Conservation (phyloP, 164 flowering plant genomes). For the Santalum album region DNA sequence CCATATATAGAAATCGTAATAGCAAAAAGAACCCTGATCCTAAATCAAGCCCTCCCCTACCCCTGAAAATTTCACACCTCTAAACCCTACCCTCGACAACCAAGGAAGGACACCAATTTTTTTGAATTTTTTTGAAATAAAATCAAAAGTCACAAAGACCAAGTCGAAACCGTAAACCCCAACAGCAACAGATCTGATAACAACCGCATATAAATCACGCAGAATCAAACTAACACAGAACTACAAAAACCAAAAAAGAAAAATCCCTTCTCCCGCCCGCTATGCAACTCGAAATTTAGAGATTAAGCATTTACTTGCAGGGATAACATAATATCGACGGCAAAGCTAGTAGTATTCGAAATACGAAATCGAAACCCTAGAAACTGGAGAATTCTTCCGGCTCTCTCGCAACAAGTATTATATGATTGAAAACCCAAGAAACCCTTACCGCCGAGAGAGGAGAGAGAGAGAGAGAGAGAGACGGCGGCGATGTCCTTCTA, state of each 20-base stretch:
- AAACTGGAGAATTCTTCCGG: neutral
- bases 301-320: neutral
- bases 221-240: neutral
- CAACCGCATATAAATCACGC: neutral
- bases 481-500: too few relatives aligned
- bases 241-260: too few relatives aligned
- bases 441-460: too few relatives aligned
- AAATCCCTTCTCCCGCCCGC: too few relatives aligned
- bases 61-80: neutral
- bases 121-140: neutral
- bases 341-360: neutral
- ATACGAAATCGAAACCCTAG: slow-evolving; percentile 1
- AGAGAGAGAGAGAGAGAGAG: too few relatives aligned
- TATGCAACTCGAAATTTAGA: neutral
- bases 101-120: neutral
- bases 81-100: slow-evolving; percentile 13
- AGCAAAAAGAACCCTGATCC: neutral
- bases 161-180: neutral
- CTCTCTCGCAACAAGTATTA: too few relatives aligned
- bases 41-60: slow-evolving; percentile 4
- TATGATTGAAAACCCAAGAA: too few relatives aligned
- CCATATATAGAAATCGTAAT: slow-evolving; percentile 31
- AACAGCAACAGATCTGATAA: slow-evolving; percentile 4
- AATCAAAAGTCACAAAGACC: neutral
- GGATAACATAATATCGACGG: too few relatives aligned